Base-by-base conservation (phyloP, 148 eudicot species). In the Silene uniflora region DNA sequence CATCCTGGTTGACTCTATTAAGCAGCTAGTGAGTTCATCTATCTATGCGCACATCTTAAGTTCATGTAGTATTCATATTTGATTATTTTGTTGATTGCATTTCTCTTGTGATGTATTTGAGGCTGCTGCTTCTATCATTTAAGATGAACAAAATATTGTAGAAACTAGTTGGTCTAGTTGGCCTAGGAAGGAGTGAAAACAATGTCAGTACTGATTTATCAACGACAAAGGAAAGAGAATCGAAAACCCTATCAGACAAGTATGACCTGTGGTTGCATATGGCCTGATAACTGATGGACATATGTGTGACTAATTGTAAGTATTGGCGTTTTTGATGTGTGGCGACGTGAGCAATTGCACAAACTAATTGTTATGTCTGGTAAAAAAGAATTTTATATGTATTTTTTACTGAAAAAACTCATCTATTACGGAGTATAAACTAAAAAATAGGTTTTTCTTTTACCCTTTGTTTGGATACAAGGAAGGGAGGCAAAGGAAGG, bases 1-100 rank as follows among this genome's bases (percentile, higher is more conserved):
- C 71, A 88, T 95, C 59, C 90, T 95, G 72, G 80, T 95, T 19
- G 92, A 90, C 70, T 85, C 98, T 72, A 85, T 95, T 75, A 90
- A 89, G 76, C 92, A 92, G 79, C 98, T 95, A 44, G 98, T 95
- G 75, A 78, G 98, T 87, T 16, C 78, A 61, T 71, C 54, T 73
- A 21, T 10, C 75, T 18, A 9, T 60, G 64, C 47, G 23, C 21
- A n/a, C 70, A 55, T 67, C 5, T 58, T n/a, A 60, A 58, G 68
- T 66, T 27, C 14, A 32, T 39, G 14, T 12, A 62, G 16, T 62
- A 32, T 47, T 21, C 44, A 23, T 27, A 71, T 69, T 14, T 23
- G 39, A 71, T 70, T 54, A 69, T 69, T 29, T 14, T 23, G 58
- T 24, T 49, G n/a, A 47, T 47, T 10, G 71, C 3, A 23, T 42